Conservation (phyloP, 495 filamentous ascomycete genomes). For the Neohortaea acidophila region DNA sequence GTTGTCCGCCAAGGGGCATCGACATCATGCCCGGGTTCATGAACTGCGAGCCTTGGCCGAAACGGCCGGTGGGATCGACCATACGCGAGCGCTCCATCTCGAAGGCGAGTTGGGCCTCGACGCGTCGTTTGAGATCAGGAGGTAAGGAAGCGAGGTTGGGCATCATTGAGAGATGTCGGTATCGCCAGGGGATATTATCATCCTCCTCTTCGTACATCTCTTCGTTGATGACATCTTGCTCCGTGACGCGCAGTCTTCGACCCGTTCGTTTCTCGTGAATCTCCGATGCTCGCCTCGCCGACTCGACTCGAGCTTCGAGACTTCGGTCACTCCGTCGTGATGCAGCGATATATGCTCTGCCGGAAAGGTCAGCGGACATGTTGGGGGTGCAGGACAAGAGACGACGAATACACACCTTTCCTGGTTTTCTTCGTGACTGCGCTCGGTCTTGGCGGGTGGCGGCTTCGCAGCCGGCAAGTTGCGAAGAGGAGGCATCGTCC, state of each 20-base stretch:
- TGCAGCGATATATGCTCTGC: constrained; percentile 82
- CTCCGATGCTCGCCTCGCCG: constrained; percentile 71
- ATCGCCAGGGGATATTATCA: constrained; percentile 39
- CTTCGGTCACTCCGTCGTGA: constrained; percentile 82
- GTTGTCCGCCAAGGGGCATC: constrained; percentile 12
- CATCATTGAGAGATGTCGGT: too few relatives aligned
- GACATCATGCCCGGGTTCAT: constrained; percentile 19
- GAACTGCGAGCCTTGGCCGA: constrained; percentile 28
- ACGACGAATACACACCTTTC: constrained; percentile 44
- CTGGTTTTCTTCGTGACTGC: constrained; percentile 80
- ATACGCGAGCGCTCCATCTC: too few relatives aligned
- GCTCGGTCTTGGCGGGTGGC: constrained; percentile 58
- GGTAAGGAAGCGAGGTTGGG: too few relatives aligned
- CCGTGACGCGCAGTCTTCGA: constrained; percentile 64
- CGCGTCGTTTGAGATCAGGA: too few relatives aligned
- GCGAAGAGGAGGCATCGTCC: too few relatives aligned
- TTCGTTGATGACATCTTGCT: constrained; percentile 78
- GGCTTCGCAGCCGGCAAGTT: too few relatives aligned
- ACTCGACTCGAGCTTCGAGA: constrained; percentile 78
- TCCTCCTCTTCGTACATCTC: constrained; percentile 98
- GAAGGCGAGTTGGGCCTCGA: too few relatives aligned
- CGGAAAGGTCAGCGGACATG: constrained; percentile 3
- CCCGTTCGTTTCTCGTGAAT: constrained; percentile 86
- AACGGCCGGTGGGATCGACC: too few relatives aligned
- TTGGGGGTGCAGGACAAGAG: background rate